A percentile compares a stretch with the other conserved stretches of the same genome.
These are phyloP conservation scores for Ophiocordyceps camponoti-floridani DNA, from an alignment of 2,329 filamentous ascomycete genomes.

Conservation along the genomic window DNA sequence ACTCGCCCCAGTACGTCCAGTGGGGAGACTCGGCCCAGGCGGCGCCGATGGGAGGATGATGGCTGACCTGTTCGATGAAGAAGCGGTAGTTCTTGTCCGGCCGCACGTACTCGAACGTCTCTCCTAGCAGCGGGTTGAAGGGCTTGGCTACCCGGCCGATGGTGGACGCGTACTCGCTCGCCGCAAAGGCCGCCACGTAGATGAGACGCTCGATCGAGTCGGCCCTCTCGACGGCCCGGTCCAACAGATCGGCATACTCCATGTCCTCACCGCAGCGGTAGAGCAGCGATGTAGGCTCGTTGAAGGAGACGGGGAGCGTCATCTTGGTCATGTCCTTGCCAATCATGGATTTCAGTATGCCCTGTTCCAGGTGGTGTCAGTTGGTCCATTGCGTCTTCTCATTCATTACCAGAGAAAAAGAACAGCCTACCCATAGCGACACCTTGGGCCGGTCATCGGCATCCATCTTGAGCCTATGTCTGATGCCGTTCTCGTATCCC, in stretches of 20 bases:
- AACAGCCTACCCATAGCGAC: constrained; percentile 66
- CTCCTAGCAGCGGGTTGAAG: constrained; percentile 89
- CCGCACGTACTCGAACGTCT: constrained; percentile 91
- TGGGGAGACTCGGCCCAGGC: constrained; percentile 81
- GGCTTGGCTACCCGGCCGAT: constrained; percentile 95
- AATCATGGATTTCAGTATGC: constrained; percentile 97
- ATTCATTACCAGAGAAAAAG: not conserved
- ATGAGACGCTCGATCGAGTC: constrained; percentile 86
- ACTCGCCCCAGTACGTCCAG: constrained; percentile 97
- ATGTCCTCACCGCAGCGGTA: constrained; percentile 95
- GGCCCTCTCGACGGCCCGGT: constrained; percentile 65
- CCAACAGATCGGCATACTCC: constrained; percentile 89
- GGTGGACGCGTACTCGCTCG: constrained; percentile 91
- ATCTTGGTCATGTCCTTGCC: constrained; percentile 99
- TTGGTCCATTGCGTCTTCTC: not conserved
- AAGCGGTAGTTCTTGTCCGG: constrained; percentile 97
- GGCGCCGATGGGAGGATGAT: constrained; percentile 88
- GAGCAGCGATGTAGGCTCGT: constrained; percentile 88
- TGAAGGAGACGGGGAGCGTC: constrained; percentile 95
- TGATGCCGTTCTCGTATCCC: constrained; percentile 81
- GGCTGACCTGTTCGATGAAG: constrained; percentile 95
- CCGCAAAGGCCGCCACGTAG: constrained; percentile 89
- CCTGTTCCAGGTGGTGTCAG: constrained; percentile 29
- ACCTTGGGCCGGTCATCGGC: constrained; percentile 86
- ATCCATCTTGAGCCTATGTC: constrained; percentile 70